These are phyloP conservation scores for Kwoniella bestiolae DNA, from an alignment of 768 basidiomycete genomes.

Conservation along the genomic window DNA sequence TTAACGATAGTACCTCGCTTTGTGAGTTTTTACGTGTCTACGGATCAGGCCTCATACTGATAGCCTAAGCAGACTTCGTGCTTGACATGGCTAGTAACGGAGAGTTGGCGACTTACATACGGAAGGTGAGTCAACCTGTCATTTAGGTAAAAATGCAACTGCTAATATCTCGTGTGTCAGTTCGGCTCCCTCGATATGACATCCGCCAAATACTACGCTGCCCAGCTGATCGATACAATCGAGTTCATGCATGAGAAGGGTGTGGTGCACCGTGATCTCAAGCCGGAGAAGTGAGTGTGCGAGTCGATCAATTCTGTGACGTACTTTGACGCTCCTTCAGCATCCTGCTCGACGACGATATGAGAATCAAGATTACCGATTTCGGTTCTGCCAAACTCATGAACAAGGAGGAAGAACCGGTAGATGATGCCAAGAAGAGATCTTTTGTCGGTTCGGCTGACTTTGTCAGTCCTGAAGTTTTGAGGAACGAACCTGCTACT, in stretches of 20 bases:
- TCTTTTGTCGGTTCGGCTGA: conserved; percentile 90
- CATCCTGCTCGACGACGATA: conserved; percentile 80
- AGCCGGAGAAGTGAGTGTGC: conserved; percentile 59
- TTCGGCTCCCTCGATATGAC: conserved; percentile 82
- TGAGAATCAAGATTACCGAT: conserved; percentile 92
- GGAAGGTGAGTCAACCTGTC: conserved; percentile 45
- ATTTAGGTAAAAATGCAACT: not conserved
- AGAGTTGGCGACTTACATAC: conserved; percentile 58
- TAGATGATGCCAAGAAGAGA: conserved; percentile 63
- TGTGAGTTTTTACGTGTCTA: conserved; percentile 35
- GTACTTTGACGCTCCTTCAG: conserved; percentile 80
- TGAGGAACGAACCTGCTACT: conserved; percentile 71
- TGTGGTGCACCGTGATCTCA: conserved; percentile 77
- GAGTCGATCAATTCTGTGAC: not conserved
- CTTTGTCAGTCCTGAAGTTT: conserved; percentile 84
- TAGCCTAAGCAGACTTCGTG: conserved; percentile 58
- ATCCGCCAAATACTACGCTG: conserved; percentile 82
- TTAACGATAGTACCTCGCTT: conserved; percentile 53
- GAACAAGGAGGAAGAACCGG: conserved; percentile 37
- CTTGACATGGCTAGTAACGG: conserved; percentile 60
- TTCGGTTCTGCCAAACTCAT: conserved; percentile 79
- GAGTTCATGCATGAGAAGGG: conserved; percentile 88
- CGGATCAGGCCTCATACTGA: conserved; percentile 2
- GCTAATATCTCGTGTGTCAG: conserved; percentile 29
- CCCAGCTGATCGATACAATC: conserved; percentile 85